Evolutionary conservation across 495 filamentous ascomycete species (phyloP).

Genomic region (Immersiella caudata): DNA sequence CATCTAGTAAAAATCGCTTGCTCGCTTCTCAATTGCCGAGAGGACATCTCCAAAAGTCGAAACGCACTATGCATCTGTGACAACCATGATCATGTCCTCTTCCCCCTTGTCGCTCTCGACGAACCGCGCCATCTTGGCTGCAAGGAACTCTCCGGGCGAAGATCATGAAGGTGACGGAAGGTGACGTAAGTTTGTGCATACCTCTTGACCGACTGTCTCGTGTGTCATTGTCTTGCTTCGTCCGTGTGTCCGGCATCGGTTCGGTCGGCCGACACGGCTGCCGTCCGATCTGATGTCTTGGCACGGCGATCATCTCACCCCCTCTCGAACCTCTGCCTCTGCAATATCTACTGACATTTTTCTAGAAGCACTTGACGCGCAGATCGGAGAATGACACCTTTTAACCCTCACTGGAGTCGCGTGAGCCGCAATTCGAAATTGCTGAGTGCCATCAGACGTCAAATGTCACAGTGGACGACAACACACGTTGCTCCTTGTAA

Average conservation of each 20-base stretch:
- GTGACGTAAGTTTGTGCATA: constrained; percentile 2
- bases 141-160: neutral
- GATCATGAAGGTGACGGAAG: neutral
- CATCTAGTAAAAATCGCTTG: neutral
- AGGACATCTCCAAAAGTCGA: neutral
- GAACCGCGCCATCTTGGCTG: neutral
- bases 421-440: neutral
- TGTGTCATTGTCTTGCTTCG: constrained; percentile 9
- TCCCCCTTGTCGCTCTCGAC: neutral
- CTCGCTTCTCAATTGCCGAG: neutral
- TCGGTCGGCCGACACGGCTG: constrained; percentile 13
- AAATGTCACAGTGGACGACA: neutral
- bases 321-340: neutral
- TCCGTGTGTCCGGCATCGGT: neutral
- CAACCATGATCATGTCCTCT: neutral
- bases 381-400: neutral
- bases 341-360: constrained; percentile 1
- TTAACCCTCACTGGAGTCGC: neutral
- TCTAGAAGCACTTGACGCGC: constrained; percentile 15
- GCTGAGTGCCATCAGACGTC: neutral
- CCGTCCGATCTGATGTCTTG: constrained; percentile 20
- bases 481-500: neutral
- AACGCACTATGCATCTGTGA: neutral
- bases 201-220: constrained; percentile 20
- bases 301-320: constrained; percentile 9